phyloP scores from a whole-genome alignment of 306 rosid species.

The Inga oerstediana region DNA sequence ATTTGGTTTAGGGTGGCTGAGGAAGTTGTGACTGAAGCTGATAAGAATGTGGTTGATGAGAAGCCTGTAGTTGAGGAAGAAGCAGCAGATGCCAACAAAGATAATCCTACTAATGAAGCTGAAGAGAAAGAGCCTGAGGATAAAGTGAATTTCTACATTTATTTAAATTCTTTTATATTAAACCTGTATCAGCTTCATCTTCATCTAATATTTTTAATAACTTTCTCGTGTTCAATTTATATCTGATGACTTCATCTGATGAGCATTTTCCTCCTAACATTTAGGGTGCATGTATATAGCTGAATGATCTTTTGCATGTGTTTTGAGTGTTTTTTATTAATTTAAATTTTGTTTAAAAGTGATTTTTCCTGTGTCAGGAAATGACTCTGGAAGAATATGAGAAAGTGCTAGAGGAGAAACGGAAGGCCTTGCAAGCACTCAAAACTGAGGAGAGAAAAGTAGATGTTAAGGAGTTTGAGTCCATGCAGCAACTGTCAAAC shows the following conservation, averaged over 20 bases:
- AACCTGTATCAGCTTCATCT: not conserved
- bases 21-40: conserved; percentile 62
- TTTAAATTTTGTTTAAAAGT: not conserved
- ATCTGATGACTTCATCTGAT: not conserved
- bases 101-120: conserved; percentile 56
- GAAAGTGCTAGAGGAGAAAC: conserved; percentile 87
- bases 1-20: conserved; percentile 57
- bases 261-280: not conserved
- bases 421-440: conserved; percentile 66
- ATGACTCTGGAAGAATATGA: conserved; percentile 94
- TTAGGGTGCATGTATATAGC: not conserved
- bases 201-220: not conserved
- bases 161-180: not conserved
- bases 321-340: not conserved
- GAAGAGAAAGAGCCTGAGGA: conserved; percentile 90
- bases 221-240: not conserved
- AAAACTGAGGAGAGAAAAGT: conserved; percentile 84
- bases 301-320: not conserved
- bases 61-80: conserved; percentile 63
- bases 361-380: conserved; percentile 47
- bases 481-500: conserved; percentile 84
- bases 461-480: conserved; percentile 64
- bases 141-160: conserved; percentile 53
- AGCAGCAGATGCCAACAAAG: conserved; percentile 68
- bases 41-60: conserved; percentile 68